A percentile compares a stretch with the other conserved stretches of the same genome.
Conservation (phyloP, 2,329 filamentous ascomycete species). For the Aureobasidium zeae region DNA sequence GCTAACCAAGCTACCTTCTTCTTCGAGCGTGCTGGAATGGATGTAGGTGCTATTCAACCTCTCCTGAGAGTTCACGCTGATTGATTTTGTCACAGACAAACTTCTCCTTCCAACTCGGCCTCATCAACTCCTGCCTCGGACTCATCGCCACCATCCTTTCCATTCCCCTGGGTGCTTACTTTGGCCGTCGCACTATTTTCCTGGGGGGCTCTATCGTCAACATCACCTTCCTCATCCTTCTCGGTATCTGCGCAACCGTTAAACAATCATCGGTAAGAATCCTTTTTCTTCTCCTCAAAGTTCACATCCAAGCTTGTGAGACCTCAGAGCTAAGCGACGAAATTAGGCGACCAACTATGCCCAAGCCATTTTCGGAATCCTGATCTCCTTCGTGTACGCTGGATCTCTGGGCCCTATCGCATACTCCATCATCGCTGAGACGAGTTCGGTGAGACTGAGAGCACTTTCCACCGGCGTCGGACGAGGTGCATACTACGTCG, state of each 20-base stretch:
- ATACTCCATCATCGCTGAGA: slow-evolving; percentile 60
- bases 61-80: no score
- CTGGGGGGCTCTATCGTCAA: slow-evolving; percentile 51
- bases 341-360: slow-evolving; percentile 46
- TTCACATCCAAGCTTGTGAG: no score
- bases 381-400: slow-evolving; percentile 56
- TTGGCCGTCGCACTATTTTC: slow-evolving; percentile 56
- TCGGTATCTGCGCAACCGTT: slow-evolving; percentile 51
- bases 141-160: slow-evolving; percentile 55
- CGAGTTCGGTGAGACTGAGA: slow-evolving; percentile 53
- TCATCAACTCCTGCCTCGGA: slow-evolving; percentile 56
- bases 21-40: slow-evolving; percentile 55
- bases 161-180: slow-evolving; percentile 55
- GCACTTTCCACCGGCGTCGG: slow-evolving; percentile 56
- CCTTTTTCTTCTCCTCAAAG: no score
- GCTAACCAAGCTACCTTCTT: slow-evolving; percentile 55
- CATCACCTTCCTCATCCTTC: slow-evolving; percentile 44
- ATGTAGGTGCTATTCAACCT: no score
- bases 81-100: no score
- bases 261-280: slow-evolving; percentile 28
- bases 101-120: slow-evolving; percentile 51
- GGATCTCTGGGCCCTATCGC: slow-evolving; percentile 54
- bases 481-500: slow-evolving; percentile 53
- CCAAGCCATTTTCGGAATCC: slow-evolving; percentile 53
- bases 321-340: no score